Base-by-base conservation (phyloP, 768 basidiomycete species). In the Tubosaeta brunneosetosa region DNA sequence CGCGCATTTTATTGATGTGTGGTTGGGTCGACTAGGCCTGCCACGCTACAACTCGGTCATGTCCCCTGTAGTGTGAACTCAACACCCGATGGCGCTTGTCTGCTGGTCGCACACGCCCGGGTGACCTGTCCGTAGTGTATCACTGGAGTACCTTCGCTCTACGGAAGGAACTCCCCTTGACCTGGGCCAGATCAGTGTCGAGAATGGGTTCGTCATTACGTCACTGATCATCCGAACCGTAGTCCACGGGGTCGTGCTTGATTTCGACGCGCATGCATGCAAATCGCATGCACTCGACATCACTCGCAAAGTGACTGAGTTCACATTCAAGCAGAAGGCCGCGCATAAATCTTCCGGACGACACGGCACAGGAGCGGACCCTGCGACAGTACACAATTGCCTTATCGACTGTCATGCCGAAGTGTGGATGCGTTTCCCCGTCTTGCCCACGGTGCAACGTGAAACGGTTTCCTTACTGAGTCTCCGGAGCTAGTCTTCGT, bases 401-500 rank as follows among this genome's bases (percentile, higher is more conserved):
- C 66, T 84, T 11, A 66, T 84, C 16, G 78, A 81, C 55, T 82
- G 80, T 49, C 74, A 80, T 47, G 63, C 73, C 0, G 80, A 82
- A 13, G 77, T 82, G 19, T 84, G 82, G 82, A 80, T 74, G 5
- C 76, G 82, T 10, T 84, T 82, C 59, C 82, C 82, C 0, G 82
- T 84, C 3, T 55, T 79, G 2, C 70, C 82, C 2, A 80, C 82
- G 0, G 71, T 84, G 16, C 71, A 73, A 33, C 73, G 78, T 8
- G 70, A 74, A 29, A 77, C 77, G 0, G 69, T 76, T 37, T 65
- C 69, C 0, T 67, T 71, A 0, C 70, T 71, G 4, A 62, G 61
- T 19, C 58, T 66, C 9, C 65, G 74, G n/a, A 64, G 56, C 65
- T 84, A 9, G 59, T 70, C 1, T 82, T 82, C 53, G 67, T 81